Conservation (phyloP, 2,329 filamentous ascomycete genomes). For the Fusarium sp. region DNA sequence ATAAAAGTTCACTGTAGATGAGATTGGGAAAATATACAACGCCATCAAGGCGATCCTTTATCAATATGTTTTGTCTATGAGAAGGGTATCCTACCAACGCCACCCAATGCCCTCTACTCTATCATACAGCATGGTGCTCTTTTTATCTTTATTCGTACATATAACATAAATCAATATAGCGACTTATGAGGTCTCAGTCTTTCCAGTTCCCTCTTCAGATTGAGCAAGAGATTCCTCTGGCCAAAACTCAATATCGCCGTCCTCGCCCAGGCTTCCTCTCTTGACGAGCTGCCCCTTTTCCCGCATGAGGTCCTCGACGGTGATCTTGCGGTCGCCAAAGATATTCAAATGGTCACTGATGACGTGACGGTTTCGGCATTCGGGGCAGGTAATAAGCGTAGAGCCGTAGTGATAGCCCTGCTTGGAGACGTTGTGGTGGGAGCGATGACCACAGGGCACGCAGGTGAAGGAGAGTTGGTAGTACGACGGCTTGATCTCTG, state of each 20-base stretch:
- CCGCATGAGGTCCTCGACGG: constrained; percentile 80
- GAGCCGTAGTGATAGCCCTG: constrained; percentile 95
- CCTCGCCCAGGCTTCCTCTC: constrained; percentile 75
- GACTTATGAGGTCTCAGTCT: constrained; percentile 14
- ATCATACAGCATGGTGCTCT: constrained; percentile 27
- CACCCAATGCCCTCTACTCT: constrained; percentile 26
- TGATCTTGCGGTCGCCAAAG: constrained; percentile 76
- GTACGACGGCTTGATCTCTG: constrained; percentile 64
- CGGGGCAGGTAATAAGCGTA: constrained; percentile 87
- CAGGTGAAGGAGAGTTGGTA: constrained; percentile 96
- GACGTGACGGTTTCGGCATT: constrained; percentile 87
- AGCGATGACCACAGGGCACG: constrained; percentile 82
- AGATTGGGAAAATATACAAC: constrained; percentile 12
- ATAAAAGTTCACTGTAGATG: constrained; percentile 23
- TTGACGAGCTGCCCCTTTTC: constrained; percentile 81
- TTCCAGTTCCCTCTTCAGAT: constrained; percentile 31
- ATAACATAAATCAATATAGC: neutral
- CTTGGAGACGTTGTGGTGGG: constrained; percentile 88
- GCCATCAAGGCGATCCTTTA: neutral
- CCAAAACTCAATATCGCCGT: constrained; percentile 95
- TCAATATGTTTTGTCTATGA: constrained; percentile 17
- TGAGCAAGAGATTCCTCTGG: constrained; percentile 67
- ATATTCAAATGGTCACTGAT: constrained; percentile 90
- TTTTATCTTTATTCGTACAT: neutral
- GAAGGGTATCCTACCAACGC: constrained; percentile 38